Conservation (phyloP, 345 rosid species). For the Gossypium bickii region DNA sequence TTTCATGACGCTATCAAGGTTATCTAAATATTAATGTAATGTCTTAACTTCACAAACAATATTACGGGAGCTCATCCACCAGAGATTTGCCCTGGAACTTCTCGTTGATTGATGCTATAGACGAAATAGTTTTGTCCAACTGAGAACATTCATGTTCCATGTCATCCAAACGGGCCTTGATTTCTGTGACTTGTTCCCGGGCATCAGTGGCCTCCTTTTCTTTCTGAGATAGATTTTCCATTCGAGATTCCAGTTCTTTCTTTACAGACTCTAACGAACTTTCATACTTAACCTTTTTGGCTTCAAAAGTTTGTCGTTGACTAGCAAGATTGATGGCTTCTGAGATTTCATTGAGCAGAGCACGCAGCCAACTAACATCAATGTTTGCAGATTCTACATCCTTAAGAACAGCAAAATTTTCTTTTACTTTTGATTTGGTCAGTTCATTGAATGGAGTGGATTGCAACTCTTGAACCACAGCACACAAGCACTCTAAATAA, state of each 20-base stretch:
- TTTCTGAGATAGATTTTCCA: slow-evolving; percentile 39
- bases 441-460: slow-evolving; percentile 45
- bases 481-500: slow-evolving; percentile 68
- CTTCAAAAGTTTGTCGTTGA: slow-evolving; percentile 37
- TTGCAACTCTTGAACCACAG: slow-evolving; percentile 68
- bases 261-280: slow-evolving; percentile 36
- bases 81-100: slow-evolving; percentile 44
- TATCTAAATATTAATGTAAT: neutral
- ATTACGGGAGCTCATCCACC: slow-evolving; percentile 49
- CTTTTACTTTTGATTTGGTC: slow-evolving; percentile 59
- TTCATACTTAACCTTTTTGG: slow-evolving; percentile 39
- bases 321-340: slow-evolving; percentile 48
- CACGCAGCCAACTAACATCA: slow-evolving; percentile 58
- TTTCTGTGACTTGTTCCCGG: slow-evolving; percentile 32
- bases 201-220: slow-evolving; percentile 44
- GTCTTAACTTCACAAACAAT: slow-evolving; percentile 7
- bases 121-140: slow-evolving; percentile 32
- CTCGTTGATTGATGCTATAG: slow-evolving; percentile 31
- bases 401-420: slow-evolving; percentile 66
- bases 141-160: slow-evolving; percentile 44
- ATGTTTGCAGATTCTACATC: slow-evolving; percentile 73
- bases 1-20: neutral
- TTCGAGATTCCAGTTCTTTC: slow-evolving; percentile 43
- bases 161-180: slow-evolving; percentile 29
- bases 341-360: slow-evolving; percentile 43